Percentiles rank a stretch among this genome's conserved stretches.
phyloP scores from a whole-genome alignment of 805 yeast species.

The Monosporozyma yasuniensis region DNA sequence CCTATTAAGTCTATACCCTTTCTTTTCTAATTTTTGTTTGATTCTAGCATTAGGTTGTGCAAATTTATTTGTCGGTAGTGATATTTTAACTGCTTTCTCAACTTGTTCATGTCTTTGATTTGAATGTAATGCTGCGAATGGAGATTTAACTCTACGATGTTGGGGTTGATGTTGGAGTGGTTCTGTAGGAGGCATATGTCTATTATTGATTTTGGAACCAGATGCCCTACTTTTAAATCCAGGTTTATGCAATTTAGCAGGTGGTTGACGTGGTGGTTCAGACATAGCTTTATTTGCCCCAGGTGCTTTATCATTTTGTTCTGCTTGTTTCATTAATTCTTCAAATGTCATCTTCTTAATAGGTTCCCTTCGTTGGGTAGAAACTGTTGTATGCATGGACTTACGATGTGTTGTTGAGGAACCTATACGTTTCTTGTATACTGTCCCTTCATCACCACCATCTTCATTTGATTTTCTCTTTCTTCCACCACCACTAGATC shows the following conservation, averaged over 20 bases:
- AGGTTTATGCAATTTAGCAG: constrained; percentile 8
- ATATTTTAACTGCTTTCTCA: constrained; percentile 8
- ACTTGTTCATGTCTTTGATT: not conserved
- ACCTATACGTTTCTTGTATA: constrained; percentile 19
- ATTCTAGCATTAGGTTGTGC: constrained; percentile 54
- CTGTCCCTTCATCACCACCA: constrained; percentile 12
- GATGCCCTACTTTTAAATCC: constrained; percentile 10
- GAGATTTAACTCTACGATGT: not conserved
- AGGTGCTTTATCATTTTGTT: constrained; percentile 27
- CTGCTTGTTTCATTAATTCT: constrained; percentile 52
- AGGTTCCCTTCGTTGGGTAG: constrained; percentile 13
- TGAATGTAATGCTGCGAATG: not conserved
- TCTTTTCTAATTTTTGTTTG: constrained; percentile 36
- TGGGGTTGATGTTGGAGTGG: too few species aligned
- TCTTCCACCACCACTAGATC: not conserved
- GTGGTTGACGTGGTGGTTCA: constrained; percentile 1
- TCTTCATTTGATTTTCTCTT: constrained; percentile 11
- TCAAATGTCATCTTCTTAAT: constrained; percentile 42
- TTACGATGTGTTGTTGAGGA: not conserved
- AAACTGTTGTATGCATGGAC: not conserved
- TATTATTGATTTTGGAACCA: not conserved
- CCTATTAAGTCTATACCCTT: constrained; percentile 12
- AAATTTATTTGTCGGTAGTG: constrained; percentile 20
- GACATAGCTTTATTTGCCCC: constrained; percentile 5
- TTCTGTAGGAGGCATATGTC: too few species aligned